phyloP scores from a whole-genome alignment of 345 rosid species.

The Viola odorata region DNA sequence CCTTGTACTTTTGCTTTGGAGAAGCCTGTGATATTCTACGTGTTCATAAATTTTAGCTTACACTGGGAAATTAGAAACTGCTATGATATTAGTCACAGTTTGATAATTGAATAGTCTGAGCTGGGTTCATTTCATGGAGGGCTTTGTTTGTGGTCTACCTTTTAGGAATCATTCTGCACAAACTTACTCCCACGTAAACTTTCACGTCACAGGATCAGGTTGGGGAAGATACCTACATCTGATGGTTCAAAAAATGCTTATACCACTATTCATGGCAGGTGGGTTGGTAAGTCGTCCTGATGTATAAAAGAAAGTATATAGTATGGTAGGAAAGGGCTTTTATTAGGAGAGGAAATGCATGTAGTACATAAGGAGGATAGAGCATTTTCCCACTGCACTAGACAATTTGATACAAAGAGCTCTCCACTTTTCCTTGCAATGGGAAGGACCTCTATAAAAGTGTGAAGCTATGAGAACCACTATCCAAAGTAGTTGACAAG shows the following conservation, averaged over 20 bases:
- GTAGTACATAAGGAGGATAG: neutral
- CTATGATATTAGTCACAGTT: too few relatives aligned
- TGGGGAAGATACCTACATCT: slow-evolving; percentile 92
- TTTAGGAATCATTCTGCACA: slow-evolving; percentile 7
- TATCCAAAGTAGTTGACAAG: neutral
- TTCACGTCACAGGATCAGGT: slow-evolving; percentile 82
- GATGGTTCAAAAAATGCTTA: slow-evolving; percentile 84
- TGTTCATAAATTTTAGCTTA: neutral
- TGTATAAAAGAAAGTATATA: slow-evolving; percentile 18
- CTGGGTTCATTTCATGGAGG: neutral
- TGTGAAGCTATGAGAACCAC: neutral
- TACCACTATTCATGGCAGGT: slow-evolving; percentile 83
- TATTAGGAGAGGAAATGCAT: neutral
- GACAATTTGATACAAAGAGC: neutral
- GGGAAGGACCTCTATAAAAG: too few relatives aligned
- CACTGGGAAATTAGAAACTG: too few relatives aligned
- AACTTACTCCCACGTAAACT: slow-evolving; percentile 21
- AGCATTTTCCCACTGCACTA: too few relatives aligned
- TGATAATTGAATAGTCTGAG: slow-evolving; percentile 2
- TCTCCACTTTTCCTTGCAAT: neutral
- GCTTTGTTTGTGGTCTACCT: neutral
- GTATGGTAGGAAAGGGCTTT: neutral
- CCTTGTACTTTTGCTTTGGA: too few relatives aligned
- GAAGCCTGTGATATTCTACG: too few relatives aligned
- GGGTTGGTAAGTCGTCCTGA: slow-evolving; percentile 76